Evolutionary conservation across 768 basidiomycete genomes (phyloP), one percentile per base, ranked within the genome.

Genomic region (Rubroboletus pulcherrimus): DNA sequence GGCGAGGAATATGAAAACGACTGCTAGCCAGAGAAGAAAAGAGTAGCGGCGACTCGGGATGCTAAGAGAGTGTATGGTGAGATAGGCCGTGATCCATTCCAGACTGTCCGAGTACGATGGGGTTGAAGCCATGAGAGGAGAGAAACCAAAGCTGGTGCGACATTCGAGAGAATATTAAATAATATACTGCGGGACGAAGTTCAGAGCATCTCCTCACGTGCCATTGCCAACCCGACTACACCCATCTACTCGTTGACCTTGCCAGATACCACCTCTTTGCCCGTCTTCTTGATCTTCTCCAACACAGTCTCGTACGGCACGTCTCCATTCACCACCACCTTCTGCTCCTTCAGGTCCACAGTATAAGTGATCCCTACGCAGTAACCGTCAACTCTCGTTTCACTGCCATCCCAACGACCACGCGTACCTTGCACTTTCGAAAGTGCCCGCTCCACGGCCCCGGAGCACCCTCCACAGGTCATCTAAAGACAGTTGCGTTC

Each of bases 401-500:
- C 26, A 6, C 34, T 5, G 15, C 14, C 41, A 30, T 53, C 31
- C 34, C 43, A 10, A 19, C 42, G 38, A 41, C 31, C 39, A 6
- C 43, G 15, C 56, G 15, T 52, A 65, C 68, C 74, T 57, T 78
- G 74, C 56, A 84, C 79, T 73, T 86, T 93, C 59, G 80, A 74
- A 40, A 96, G 78, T 14, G 84, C 93, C 30, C 89, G 83, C 29
- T 74, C 78, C 51, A 96, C 79, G 12, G 93, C 93, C 15, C 87
- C 86, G 31, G 91, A 92, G 75, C 93, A 96, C 29, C 93, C 93
- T 30, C 71, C 66, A 75, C 93, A 96, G 38, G 88, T 83, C 91
- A 94, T 94, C 91, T 92, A 54, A 30, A 19, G 42, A 17, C 17
- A 9, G 8, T n/a, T 6, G 26, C 7, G 10, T n/a, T n/a, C n/a